A percentile compares a stretch with the other conserved stretches of the same genome.
These are phyloP conservation scores for Tetrapisispora iriomotensis DNA, from an alignment of 805 yeast genomes.

Conservation along the genomic window DNA sequence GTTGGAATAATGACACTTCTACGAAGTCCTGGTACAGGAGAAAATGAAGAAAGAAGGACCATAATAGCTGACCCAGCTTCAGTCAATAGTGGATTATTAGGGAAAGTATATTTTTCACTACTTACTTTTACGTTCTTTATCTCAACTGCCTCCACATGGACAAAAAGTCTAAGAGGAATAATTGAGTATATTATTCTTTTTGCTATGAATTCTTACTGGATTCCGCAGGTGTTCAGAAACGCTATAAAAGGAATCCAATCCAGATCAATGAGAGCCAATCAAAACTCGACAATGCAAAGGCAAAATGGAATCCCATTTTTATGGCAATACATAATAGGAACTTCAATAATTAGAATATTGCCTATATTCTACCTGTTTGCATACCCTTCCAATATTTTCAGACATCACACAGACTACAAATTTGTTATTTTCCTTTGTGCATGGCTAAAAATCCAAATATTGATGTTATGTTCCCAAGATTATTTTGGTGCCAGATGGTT, in stretches of 20 bases:
- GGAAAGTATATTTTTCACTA: conserved; percentile 44
- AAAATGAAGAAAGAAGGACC: conserved; percentile 16
- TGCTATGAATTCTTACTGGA: conserved; percentile 63
- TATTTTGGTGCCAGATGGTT: conserved; percentile 74
- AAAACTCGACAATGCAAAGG: conserved; percentile 12
- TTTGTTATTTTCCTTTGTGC: conserved; percentile 37
- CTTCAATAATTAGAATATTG: conserved; percentile 47
- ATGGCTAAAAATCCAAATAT: conserved; percentile 57
- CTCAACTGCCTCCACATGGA: conserved; percentile 54
- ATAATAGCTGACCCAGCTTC: conserved; percentile 42
- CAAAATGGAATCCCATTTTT: conserved; percentile 45
- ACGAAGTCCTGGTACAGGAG: conserved; percentile 37
- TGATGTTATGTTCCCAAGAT: conserved; percentile 51
- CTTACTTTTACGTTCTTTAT: conserved; percentile 49
- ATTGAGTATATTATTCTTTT: conserved; percentile 50
- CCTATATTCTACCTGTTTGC: conserved; percentile 61
- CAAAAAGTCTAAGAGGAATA: conserved; percentile 39
- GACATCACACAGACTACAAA: conserved; percentile 52
- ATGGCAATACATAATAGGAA: conserved; percentile 70
- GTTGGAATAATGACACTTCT: conserved; percentile 57
- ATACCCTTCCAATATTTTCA: conserved; percentile 47
- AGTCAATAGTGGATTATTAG: conserved; percentile 47
- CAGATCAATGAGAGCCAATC: conserved; percentile 12
- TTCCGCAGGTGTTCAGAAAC: conserved; percentile 81
- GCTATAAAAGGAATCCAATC: conserved; percentile 23